These are phyloP conservation scores for Xylaria sp. DNA, from an alignment of 2,329 filamentous ascomycete species.

Conservation along the genomic window DNA sequence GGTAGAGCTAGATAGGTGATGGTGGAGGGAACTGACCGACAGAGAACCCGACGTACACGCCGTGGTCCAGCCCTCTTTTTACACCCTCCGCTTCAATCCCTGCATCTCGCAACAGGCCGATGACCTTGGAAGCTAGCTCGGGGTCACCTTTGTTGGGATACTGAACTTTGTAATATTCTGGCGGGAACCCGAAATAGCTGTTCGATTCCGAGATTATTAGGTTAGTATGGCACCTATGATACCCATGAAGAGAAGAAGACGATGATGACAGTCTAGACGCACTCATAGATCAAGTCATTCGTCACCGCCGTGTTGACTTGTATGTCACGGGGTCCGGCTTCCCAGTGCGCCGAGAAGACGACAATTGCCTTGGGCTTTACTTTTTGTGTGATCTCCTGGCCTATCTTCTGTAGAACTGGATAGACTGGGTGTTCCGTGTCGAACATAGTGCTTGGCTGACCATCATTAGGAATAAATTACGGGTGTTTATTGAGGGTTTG, in stretches of 20 bases:
- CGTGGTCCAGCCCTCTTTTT: conserved; percentile 73
- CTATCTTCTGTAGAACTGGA: conserved; percentile 66
- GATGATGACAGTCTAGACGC: conserved; percentile 31
- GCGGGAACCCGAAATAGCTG: conserved; percentile 74
- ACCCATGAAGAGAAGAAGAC: neutral
- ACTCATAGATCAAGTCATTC: conserved; percentile 75
- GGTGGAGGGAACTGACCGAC: conserved; percentile 41
- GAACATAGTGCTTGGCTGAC: conserved; percentile 68
- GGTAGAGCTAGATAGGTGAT: neutral
- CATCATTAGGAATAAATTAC: neutral
- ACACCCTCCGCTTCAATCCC: conserved; percentile 65
- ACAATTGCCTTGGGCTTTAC: conserved; percentile 75
- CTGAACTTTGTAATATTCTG: conserved; percentile 69
- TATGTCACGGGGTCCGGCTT: conserved; percentile 60
- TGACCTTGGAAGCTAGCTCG: conserved; percentile 63
- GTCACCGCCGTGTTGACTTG: conserved; percentile 69
- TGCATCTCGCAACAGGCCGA: conserved; percentile 58
- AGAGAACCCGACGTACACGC: conserved; percentile 73
- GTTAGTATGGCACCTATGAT: conserved; percentile 13
- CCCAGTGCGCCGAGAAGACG: conserved; percentile 81
- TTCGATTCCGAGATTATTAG: neutral
- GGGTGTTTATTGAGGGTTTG: neutral
- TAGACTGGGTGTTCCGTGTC: conserved; percentile 72
- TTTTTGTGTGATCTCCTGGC: conserved; percentile 70
- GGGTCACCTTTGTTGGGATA: conserved; percentile 69